Conservation (phyloP, 208 protist genomes). For the Crithidia expoeki region DNA sequence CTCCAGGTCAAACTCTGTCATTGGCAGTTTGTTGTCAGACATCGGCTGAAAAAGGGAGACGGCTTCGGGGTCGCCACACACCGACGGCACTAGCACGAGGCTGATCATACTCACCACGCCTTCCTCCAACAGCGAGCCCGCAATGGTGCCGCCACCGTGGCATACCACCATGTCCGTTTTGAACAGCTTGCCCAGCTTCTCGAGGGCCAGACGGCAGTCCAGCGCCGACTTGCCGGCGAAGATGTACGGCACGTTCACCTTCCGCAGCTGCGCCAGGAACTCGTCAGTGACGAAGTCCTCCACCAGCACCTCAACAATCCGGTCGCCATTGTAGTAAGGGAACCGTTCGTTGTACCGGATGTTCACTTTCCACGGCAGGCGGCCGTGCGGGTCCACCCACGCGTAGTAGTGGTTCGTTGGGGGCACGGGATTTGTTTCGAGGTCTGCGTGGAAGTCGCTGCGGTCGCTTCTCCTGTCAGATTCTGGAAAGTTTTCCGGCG, state of each 20-base stretch:
- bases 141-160: conserved; percentile 29
- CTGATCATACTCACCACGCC: conserved; percentile 21
- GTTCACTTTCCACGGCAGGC: conserved; percentile 9
- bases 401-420: conserved; percentile 16
- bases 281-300: too few species aligned
- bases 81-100: conserved; percentile 19
- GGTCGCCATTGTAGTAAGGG: too few species aligned
- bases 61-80: conserved; percentile 15
- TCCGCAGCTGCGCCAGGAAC: too few species aligned
- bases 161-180: conserved; percentile 18
- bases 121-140: conserved; percentile 24
- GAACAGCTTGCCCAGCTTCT: conserved; percentile 21
- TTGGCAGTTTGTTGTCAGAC: conserved; percentile 8
- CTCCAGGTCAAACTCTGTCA: too few species aligned
- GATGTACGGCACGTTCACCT: too few species aligned
- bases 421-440: conserved; percentile 13
- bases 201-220: too few species aligned
- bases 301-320: too few species aligned
- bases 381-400: conserved; percentile 28
- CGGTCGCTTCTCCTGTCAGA: conserved; percentile 13
- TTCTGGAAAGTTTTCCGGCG: conserved; percentile 10
- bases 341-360: conserved; percentile 18
- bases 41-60: conserved; percentile 18
- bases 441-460: conserved; percentile 28
- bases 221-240: too few species aligned